Base-by-base conservation (phyloP, 371 early-diverging fungal species). In the Rhizomucor miehei region DNA sequence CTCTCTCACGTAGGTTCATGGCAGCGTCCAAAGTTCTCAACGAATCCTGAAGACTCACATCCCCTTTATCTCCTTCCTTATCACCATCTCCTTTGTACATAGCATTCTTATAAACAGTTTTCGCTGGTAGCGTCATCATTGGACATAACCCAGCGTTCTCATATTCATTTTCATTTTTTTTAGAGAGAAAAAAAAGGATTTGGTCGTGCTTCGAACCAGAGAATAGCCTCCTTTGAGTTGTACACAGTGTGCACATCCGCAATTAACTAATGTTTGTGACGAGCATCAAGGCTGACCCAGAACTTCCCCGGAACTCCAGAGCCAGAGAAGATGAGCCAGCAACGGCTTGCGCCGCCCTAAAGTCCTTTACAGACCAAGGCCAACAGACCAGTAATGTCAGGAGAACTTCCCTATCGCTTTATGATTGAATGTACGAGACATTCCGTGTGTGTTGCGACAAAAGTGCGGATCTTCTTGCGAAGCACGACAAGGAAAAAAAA, bases 151-250 rank as follows among this genome's bases (percentile, higher is more conserved):
- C n/a, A n/a, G n/a, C n/a, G n/a, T n/a, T 51, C 39, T 24, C 40
- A 39, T 51, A 44, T 23, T 53, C 54, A 46, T 53, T 53, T 53
- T 44, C 54, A 35, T 53, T 48, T 1, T 21, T 23, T 37, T 52
- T 52, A n/a, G 19, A 29, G 13, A 19, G 12, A 44, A 53, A 36
- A 53, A n/a, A 53, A 17, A 14, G n/a, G 20, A 14, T 14, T 39
- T 25, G 35, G 29, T 44, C 54, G 38, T 45, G 44, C 45, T 53
- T 44, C 43, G 29, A 29, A 29, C 36, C 34, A 46, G 45, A 53
- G 54, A 53, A 45, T 53, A 53, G 54, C 54, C 54, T 40, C 40
- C 54, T 53, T 53, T 53, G 54, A 45, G 54, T 53, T 53, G 29
- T 53, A 35, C 37, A 35, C 54, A 53, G 20, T 29, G 35, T 37